These are phyloP conservation scores for Phalaenopsis aphrodite DNA, from an alignment of 106 monocot genomes.

Conservation along the genomic window DNA sequence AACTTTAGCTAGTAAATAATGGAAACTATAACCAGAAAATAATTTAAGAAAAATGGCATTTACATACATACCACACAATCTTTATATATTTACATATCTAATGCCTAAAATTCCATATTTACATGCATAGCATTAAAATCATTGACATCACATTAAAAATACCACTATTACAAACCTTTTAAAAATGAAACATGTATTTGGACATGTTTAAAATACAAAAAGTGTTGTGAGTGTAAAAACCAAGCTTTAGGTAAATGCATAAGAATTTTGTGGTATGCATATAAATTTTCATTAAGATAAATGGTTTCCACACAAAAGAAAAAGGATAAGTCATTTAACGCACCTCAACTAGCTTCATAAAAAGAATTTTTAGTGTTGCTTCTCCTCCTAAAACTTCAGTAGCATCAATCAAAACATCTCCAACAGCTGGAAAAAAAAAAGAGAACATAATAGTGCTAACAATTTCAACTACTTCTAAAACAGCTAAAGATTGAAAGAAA, in stretches of 20 bases:
- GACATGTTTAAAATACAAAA: too few species aligned
- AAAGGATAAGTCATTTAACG: not conserved
- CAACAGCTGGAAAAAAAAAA: constrained; percentile 48
- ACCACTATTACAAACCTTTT: too few species aligned
- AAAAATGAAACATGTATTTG: too few species aligned
- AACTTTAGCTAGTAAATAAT: not conserved
- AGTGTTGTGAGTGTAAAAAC: too few species aligned
- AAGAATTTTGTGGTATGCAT: too few species aligned
- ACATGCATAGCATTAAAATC: too few species aligned
- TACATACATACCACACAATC: too few species aligned
- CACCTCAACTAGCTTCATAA: constrained; percentile 76
- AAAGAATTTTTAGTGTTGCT: constrained; percentile 69
- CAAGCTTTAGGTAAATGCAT: too few species aligned
- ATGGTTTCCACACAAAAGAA: not conserved
- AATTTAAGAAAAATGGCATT: not conserved
- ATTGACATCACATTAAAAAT: too few species aligned
- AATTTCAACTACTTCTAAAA: not conserved
- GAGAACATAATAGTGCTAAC: constrained; percentile 10
- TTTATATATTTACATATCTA: too few species aligned
- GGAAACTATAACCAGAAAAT: not conserved
- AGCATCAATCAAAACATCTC: constrained; percentile 82
- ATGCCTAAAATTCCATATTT: too few species aligned
- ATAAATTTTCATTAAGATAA: not conserved
- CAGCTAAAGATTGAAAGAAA: not conserved
- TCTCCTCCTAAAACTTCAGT: constrained; percentile 84